Evolutionary conservation across 768 basidiomycete genomes (phyloP), one percentile per base, ranked within the genome.

Genomic region (Psilocybe azurescens): DNA sequence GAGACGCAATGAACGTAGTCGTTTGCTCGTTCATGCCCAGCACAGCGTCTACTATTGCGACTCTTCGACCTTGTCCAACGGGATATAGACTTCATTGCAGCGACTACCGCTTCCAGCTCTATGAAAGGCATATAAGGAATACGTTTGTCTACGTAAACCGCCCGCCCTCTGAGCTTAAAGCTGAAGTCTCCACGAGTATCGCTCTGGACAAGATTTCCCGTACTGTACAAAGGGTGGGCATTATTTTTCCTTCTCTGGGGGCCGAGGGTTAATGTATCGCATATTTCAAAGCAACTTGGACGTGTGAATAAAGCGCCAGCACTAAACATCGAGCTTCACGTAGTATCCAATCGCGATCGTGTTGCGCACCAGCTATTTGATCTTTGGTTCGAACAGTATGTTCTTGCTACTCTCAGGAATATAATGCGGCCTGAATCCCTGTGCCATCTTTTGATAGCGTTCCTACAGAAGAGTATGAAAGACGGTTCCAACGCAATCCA

Each of bases 341-440:
- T 90, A 3, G 83, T 89, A 9, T 89, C 89, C 0, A 89, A 89
- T 67, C 76, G 88, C 11, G 88, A 89, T 70, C 81, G 86, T 9
- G 75, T 88, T 2, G 85, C 87, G 0, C 87, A 89, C 67, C 86
- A 88, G 72, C 69, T 86, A 0, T 89, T 90, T 64, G 89, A 90
- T 68, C 69, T 89, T 36, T 86, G 87, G 74, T 86, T 87, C 67
- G 85, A 89, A 38, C 85, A 87, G 88, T 89, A 70, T 71, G 88
- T 76, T 7, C 33, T 5, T 48, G 8, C 7, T 53, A 36, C 4
- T n/a, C 11, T 36, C 33, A 36, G 33, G 33, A 11, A 18, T 5
- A 32, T 32, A 24, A 6, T 16, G 39, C 32, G 1, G 24, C 50
- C 36, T 46, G 39, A n/a, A 60, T 8, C 28, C 18, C 14, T 24